Evolutionary conservation across 2,329 filamentous ascomycete species (phyloP).

Genomic region (Dothiorella sarmentorum): DNA sequence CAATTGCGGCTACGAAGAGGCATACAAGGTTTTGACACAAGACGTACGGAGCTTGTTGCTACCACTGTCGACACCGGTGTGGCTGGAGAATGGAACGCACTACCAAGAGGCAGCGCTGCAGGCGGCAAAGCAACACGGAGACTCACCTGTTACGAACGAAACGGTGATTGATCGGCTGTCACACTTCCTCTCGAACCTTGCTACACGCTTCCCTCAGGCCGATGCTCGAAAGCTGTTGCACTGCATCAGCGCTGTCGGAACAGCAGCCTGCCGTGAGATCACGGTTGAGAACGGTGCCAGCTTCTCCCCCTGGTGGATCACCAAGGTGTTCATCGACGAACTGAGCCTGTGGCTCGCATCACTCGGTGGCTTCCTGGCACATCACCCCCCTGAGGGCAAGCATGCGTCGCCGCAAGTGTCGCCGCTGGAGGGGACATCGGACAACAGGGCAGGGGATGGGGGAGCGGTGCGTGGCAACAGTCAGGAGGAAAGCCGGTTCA

Average conservation of each 20-base stretch:
- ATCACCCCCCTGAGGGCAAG: conserved; percentile 32
- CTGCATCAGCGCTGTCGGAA: conserved; percentile 72
- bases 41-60: conserved; percentile 70
- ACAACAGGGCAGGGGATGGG: conserved; percentile 30
- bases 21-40: conserved; percentile 53
- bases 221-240: conserved; percentile 70
- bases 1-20: conserved; percentile 51
- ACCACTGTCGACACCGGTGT: conserved; percentile 63
- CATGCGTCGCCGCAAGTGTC: conserved; percentile 28
- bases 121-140: conserved; percentile 15
- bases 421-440: conserved; percentile 30
- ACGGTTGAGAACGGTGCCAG: conserved; percentile 74
- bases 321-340: conserved; percentile 93
- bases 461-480: conserved; percentile 30
- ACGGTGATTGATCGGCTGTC: conserved; percentile 76
- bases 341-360: conserved; percentile 89
- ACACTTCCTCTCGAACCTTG: conserved; percentile 65
- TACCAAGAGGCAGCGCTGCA: conserved; percentile 27
- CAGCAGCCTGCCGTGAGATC: conserved; percentile 74
- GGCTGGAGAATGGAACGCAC: conserved; percentile 56
- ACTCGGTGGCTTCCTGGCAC: conserved; percentile 79
- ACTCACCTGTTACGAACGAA: conserved; percentile 25
- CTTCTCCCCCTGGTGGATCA: conserved; percentile 92
- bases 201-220: conserved; percentile 69
- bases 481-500: conserved; percentile 38